Evolutionary conservation across 495 filamentous ascomycete genomes (phyloP).

Genomic region (Parathielavia appendiculata): DNA sequence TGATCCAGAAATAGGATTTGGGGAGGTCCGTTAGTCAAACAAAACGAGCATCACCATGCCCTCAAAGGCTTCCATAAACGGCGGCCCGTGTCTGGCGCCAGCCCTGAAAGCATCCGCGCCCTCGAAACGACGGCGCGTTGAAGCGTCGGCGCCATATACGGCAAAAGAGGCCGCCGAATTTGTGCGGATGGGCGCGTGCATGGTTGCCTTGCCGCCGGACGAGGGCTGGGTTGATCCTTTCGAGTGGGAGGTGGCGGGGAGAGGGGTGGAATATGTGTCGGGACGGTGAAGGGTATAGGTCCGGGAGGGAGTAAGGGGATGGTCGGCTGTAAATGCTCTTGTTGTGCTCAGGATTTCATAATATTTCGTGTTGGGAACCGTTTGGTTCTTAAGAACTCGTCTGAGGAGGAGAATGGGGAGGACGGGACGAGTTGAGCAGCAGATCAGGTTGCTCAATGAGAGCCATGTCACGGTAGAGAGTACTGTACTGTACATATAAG

Average conservation of each 20-base stretch:
- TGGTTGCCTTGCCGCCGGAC: slow-evolving; percentile 7
- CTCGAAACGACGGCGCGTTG: not conserved
- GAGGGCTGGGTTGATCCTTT: slow-evolving; percentile 14
- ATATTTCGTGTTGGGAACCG: too few relatives aligned
- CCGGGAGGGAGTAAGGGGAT: not conserved
- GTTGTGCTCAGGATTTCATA: too few relatives aligned
- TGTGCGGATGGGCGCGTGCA: slow-evolving; percentile 1
- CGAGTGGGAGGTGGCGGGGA: not conserved
- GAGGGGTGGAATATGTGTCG: not conserved
- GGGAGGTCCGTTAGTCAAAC: too few relatives aligned
- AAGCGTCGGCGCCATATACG: not conserved
- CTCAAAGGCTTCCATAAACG: too few relatives aligned
- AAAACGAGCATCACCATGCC: too few relatives aligned
- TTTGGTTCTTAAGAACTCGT: too few relatives aligned
- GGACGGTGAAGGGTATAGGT: not conserved
- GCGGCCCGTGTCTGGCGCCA: not conserved
- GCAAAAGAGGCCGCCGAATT: slow-evolving; percentile 9
- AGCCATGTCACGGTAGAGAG: too few relatives aligned
- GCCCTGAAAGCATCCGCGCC: not conserved
- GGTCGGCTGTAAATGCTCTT: not conserved
- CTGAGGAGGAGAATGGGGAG: not conserved
- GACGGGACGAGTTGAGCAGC: too few relatives aligned
- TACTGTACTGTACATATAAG: too few relatives aligned
- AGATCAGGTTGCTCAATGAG: too few relatives aligned
- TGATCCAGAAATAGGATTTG: too few relatives aligned